Base-by-base conservation (phyloP, 305 asterid genomes). In the Ruellia speciosa region DNA sequence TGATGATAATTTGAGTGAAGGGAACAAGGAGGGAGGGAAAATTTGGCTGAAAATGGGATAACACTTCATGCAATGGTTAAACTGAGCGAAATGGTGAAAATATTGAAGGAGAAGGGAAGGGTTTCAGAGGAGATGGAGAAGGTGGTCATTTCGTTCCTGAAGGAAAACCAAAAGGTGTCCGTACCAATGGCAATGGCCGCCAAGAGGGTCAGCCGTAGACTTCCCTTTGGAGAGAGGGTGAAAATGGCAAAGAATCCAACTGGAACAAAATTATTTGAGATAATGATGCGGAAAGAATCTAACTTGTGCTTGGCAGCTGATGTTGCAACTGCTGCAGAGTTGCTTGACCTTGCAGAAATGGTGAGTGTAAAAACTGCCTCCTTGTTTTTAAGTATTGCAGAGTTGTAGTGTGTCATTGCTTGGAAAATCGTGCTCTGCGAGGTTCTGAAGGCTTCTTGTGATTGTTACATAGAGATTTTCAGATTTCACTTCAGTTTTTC, bases 11-110 rank as follows among this genome's bases (percentile, higher is more conserved):
- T 58, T 19, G 59, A 47, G 7, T 66, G 46, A 64, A 87, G 98
- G 85, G 98, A 90, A 66, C 98, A 90, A 79, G 98, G 96, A 62
- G 98, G 96, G 50, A 79, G 95, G 77, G 95, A 88, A 72, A 92
- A 84, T 68, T 82, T 92, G 77, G 95, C 97, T 7, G 78, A 83
- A 58, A 86, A 81, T 66, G 99, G 99, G 57, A 86, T 92, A 62
- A 72, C 82, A 16, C 76, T 92, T 80, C 97, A 92, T 35, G 51
- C 97, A 47, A 82, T 92, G 89, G 97, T 92, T 64, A 92, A 81
- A 75, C 75, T 93, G 70, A 84, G 69, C 67, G 96, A 84, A 62
- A 79, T 93, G 96, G 96, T 93, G 63, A 79, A 81, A 77, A 84
- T 93, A 58, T 72, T 93, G 76, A 88, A 86, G 80, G 83, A 84